Evolutionary conservation across 352 stramenopile genomes (phyloP).

Genomic region (Phytophthora kernoviae): DNA sequence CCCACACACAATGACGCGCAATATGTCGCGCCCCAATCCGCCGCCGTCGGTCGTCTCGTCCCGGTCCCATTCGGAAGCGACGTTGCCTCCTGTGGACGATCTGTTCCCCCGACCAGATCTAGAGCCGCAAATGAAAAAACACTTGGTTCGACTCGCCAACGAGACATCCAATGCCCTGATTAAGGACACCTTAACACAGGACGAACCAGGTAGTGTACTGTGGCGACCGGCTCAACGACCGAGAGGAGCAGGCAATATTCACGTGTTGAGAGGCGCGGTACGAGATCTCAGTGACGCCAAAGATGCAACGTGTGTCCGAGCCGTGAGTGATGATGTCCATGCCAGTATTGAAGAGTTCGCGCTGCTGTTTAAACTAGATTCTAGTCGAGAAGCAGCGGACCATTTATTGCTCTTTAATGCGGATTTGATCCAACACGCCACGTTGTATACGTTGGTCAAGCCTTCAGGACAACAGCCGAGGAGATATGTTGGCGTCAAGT

Average conservation of each 20-base stretch:
- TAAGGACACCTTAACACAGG: conserved; percentile 63
- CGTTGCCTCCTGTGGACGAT: conserved; percentile 34
- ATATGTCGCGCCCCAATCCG: conserved; percentile 16
- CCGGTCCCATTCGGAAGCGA: conserved; percentile 14
- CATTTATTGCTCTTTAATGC: conserved; percentile 82
- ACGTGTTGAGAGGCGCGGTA: conserved; percentile 56
- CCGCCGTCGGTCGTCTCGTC: conserved; percentile 17
- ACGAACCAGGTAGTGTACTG: conserved; percentile 46
- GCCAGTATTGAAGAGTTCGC: conserved; percentile 86
- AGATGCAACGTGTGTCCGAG: conserved; percentile 67
- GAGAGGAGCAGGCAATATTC: conserved; percentile 41
- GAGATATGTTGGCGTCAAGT: conserved; percentile 83
- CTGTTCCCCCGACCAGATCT: conserved; percentile 67
- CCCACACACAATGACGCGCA: conserved; percentile 27
- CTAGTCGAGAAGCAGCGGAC: conserved; percentile 58
- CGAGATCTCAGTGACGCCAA: conserved; percentile 38
- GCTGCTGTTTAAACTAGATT: conserved; percentile 83
- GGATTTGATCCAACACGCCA: conserved; percentile 72
- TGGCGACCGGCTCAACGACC: conserved; percentile 55
- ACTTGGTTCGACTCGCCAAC: conserved; percentile 78
- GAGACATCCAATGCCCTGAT: conserved; percentile 85
- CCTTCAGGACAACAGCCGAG: conserved; percentile 74
- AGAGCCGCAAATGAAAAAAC: conserved; percentile 76
- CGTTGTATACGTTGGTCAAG: conserved; percentile 75
- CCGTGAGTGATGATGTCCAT: conserved; percentile 65